phyloP scores from a whole-genome alignment of 2,329 filamentous ascomycete genomes.

The Aulographum hederae region DNA sequence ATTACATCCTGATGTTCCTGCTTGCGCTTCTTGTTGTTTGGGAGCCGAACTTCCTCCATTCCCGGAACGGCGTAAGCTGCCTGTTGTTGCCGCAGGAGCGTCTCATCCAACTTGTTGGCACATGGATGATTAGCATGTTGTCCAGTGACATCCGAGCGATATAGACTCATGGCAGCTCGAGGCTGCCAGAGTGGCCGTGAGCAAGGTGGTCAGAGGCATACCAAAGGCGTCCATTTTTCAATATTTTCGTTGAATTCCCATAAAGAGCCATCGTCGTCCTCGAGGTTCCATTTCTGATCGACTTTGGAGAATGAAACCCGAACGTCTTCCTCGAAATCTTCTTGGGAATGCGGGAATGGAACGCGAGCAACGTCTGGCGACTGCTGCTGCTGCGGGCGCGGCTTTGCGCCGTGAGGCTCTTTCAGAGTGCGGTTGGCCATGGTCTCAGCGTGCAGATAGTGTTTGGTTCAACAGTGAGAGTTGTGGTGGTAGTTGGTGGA shows the following conservation, averaged over 20 bases:
- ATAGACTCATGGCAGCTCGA: slow-evolving; percentile 18
- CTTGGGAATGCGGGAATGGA: slow-evolving; percentile 6
- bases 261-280: slow-evolving; percentile 70
- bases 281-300: slow-evolving; percentile 66
- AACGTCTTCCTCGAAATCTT: slow-evolving; percentile 8
- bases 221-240: slow-evolving; percentile 58
- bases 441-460: no score
- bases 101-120: no score
- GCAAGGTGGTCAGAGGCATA: slow-evolving; percentile 15
- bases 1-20: slow-evolving; percentile 17
- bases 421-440: no score
- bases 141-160: no score
- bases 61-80: slow-evolving; percentile 41
- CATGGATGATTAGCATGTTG: no score
- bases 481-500: no score
- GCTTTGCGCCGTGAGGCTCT: no score
- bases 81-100: slow-evolving; percentile 39
- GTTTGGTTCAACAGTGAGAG: no score
- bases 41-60: slow-evolving; percentile 29
- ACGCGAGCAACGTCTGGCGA: no score
- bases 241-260: slow-evolving; percentile 60
- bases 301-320: slow-evolving; percentile 77
- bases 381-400: no score
- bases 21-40: slow-evolving; percentile 30
- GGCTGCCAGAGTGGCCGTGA: slow-evolving; percentile 8